phyloP scores from a whole-genome alignment of 1,284 basidiomycete genomes.

The Trichosporon ovoides region DNA sequence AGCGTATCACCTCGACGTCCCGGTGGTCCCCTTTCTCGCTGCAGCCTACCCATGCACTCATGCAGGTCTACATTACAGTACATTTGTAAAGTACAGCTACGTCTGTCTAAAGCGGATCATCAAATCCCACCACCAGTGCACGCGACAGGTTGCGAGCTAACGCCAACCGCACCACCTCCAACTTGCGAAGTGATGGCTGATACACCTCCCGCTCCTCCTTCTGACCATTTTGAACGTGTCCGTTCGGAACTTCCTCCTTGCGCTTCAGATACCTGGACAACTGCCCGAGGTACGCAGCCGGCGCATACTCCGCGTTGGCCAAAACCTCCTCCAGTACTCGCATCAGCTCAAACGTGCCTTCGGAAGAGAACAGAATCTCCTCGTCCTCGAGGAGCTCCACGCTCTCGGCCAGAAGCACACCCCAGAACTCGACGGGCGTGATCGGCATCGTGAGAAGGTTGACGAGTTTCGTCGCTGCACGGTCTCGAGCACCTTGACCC shows the following conservation, averaged over 20 bases:
- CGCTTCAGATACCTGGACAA: constrained; percentile 24
- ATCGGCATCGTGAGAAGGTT: constrained; percentile 45
- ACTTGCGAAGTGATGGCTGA: constrained; percentile 36
- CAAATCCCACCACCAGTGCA: constrained; percentile 35
- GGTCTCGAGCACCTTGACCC: constrained; percentile 35
- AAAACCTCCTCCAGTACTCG: constrained; percentile 49
- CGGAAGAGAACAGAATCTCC: constrained; percentile 43
- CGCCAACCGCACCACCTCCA: constrained; percentile 50
- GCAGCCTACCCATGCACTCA: no score
- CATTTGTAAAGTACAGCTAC: not conserved
- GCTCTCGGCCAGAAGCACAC: constrained; percentile 49
- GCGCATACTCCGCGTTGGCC: constrained; percentile 35
- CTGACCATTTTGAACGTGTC: constrained; percentile 4
- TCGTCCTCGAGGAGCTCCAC: constrained; percentile 48
- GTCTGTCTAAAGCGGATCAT: constrained; percentile 26
- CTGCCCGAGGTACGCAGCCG: constrained; percentile 38
- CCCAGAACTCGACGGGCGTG: constrained; percentile 49
- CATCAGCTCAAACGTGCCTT: constrained; percentile 50
- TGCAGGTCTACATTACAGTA: not conserved
- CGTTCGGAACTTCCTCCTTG: constrained; percentile 5
- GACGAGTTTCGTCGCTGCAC: constrained; percentile 47
- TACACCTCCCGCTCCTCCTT: no score
- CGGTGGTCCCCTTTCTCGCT: no score
- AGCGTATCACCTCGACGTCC: not conserved
- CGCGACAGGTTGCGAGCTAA: constrained; percentile 46